A percentile compares a stretch with the other conserved stretches of the same genome.
Evolutionary conservation across 2,329 filamentous ascomycete genomes (phyloP).

Genomic region (Blastomyces emzantsi): DNA sequence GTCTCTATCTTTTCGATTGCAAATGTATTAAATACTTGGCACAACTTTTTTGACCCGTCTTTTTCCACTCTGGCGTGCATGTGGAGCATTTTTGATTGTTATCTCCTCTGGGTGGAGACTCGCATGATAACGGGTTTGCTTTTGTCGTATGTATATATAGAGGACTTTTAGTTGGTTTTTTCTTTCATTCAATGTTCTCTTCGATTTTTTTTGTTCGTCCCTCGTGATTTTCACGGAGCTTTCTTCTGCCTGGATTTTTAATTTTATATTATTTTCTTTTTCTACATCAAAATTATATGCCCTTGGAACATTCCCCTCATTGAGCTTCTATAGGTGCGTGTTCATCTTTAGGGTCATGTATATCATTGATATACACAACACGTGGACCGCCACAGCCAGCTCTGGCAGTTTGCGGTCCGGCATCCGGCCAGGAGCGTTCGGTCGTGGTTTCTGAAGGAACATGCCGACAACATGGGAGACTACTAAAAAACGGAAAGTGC

Average conservation of each 20-base stretch:
- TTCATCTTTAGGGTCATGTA: neutral
- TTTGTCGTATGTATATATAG: slow-evolving; percentile 37
- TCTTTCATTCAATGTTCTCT: slow-evolving; percentile 5
- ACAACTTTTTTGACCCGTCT: slow-evolving; percentile 22
- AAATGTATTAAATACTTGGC: slow-evolving; percentile 7
- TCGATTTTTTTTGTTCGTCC: neutral
- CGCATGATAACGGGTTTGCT: slow-evolving; percentile 35
- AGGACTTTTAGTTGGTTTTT: slow-evolving; percentile 17
- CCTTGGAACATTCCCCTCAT: neutral
- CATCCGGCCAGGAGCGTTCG: neutral
- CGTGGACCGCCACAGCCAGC: neutral
- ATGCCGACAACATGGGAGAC: neutral
- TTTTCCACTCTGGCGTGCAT: slow-evolving; percentile 38
- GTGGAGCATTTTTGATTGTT: slow-evolving; percentile 31
- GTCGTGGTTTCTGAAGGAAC: neutral
- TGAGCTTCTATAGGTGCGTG: neutral
- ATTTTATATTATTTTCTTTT: slow-evolving; percentile 3
- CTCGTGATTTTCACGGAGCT: neutral
- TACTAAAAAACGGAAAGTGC: neutral
- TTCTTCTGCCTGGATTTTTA: neutral
- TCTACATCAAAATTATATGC: neutral
- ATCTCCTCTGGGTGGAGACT: slow-evolving; percentile 25
- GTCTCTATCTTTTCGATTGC: neutral
- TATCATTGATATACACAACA: neutral
- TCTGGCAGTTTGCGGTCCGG: neutral